Conservation (phyloP, 108 stramenopile genomes). For the Stephanodiscus minutulus region DNA sequence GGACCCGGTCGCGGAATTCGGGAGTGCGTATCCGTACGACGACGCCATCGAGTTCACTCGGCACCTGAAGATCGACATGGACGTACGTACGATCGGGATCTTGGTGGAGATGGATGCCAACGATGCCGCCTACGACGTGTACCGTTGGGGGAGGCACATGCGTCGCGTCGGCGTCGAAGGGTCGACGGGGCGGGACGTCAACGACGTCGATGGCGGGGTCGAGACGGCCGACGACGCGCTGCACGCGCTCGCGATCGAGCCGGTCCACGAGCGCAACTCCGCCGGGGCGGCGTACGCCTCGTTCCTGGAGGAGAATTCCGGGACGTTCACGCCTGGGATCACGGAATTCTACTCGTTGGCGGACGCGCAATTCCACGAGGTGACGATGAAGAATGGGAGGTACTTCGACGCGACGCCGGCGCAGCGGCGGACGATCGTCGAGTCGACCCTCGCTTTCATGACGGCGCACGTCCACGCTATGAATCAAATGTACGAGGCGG, state of each 20-base stretch:
- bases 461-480: conserved; percentile 69
- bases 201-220: background rate
- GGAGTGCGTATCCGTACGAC: background rate
- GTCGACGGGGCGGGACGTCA: background rate
- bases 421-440: conserved; percentile 53
- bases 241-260: background rate
- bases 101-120: conserved; percentile 73
- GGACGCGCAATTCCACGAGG: background rate
- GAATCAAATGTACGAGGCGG: conserved; percentile 64
- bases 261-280: background rate
- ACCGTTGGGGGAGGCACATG: conserved; percentile 32
- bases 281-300: background rate
- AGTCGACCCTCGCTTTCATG: conserved; percentile 50
- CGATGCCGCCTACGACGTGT: conserved; percentile 62
- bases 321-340: background rate
- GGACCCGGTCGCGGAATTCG: conserved; percentile 6
- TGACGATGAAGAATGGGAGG: conserved; percentile 8
- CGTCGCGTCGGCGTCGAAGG: conserved; percentile 9
- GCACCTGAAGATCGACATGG: conserved; percentile 59
- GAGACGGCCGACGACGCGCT: conserved; percentile 10
- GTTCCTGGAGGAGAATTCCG: background rate
- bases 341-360: too few species aligned
- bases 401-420: conserved; percentile 19
- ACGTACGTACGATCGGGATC: conserved; percentile 65
- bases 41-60: background rate